Conservation (phyloP, 371 early-diverging fungal genomes). For the Phascolomyces articulosus region DNA sequence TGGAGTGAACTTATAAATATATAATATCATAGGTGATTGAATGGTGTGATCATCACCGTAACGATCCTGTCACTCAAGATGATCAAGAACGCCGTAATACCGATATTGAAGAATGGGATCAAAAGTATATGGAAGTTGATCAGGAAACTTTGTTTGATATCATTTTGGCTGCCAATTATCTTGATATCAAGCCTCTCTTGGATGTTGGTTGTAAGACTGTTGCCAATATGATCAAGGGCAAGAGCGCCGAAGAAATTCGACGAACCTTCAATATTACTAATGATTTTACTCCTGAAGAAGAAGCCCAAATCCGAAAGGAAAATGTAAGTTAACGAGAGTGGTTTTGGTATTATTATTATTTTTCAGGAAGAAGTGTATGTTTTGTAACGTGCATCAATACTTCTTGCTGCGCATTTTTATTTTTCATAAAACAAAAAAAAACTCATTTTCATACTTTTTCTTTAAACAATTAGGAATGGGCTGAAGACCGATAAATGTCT, state of each 20-base stretch:
- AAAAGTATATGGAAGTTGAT: constrained; percentile 79
- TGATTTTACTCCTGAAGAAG: constrained; percentile 97
- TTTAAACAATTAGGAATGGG: constrained; percentile 60
- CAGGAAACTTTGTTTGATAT: constrained; percentile 81
- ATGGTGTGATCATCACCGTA: constrained; percentile 79
- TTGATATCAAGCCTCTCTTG: constrained; percentile 94
- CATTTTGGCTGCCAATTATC: constrained; percentile 88
- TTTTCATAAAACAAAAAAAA: too few relatives aligned
- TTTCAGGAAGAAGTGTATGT: neutral
- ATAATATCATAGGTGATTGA: constrained; percentile 63
- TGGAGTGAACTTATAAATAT: too few relatives aligned
- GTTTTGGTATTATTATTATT: neutral
- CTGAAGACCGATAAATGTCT: constrained; percentile 75
- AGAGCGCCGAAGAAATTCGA: constrained; percentile 93
- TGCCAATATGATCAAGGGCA: constrained; percentile 97
- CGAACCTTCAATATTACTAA: constrained; percentile 92
- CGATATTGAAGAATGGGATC: constrained; percentile 84
- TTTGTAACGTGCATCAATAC: constrained; percentile 7
- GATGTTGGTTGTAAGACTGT: constrained; percentile 98
- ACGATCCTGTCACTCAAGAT: constrained; percentile 70
- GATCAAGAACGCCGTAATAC: constrained; percentile 67
- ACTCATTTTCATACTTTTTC: neutral
- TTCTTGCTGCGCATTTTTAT: neutral
- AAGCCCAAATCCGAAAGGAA: constrained; percentile 87
- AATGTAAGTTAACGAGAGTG: constrained; percentile 64